phyloP scores from a whole-genome alignment of 2,329 filamentous ascomycete genomes.

The Phialophora macrospora region DNA sequence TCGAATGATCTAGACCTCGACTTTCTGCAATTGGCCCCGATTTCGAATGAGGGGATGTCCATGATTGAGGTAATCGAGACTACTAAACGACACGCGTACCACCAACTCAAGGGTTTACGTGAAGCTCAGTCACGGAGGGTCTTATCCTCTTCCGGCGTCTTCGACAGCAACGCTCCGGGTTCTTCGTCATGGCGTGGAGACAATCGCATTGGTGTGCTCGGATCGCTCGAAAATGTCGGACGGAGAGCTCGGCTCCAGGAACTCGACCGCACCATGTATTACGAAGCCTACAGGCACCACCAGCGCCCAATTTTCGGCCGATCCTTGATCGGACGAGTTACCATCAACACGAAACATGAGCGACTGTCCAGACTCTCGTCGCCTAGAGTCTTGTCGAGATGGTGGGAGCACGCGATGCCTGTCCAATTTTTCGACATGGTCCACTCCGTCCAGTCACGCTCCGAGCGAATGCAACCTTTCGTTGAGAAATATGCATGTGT shows the following conservation, averaged over 20 bases:
- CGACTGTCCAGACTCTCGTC: conserved; percentile 66
- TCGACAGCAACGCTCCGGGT: conserved; percentile 41
- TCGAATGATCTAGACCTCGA: conserved; percentile 71
- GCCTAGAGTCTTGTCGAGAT: conserved; percentile 54
- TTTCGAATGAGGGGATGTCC: conserved; percentile 70
- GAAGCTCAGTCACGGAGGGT: conserved; percentile 68
- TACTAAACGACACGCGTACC: conserved; percentile 71
- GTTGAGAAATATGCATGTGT: conserved; percentile 91
- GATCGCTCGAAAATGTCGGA: conserved; percentile 72
- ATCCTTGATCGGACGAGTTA: conserved; percentile 75
- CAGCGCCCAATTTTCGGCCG: conserved; percentile 81
- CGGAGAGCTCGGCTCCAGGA: conserved; percentile 75
- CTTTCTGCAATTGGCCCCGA: conserved; percentile 79
- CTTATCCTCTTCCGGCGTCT: conserved; percentile 3
- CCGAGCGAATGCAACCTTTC: conserved; percentile 71
- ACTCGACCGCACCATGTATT: conserved; percentile 77
- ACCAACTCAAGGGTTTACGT: conserved; percentile 70
- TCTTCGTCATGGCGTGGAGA: conserved; percentile 32
- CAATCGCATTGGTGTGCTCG: conserved; percentile 63
- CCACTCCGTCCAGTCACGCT: conserved; percentile 74
- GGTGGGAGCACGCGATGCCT: conserved; percentile 29
- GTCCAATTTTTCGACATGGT: conserved; percentile 67
- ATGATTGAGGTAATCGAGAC: conserved; percentile 57
- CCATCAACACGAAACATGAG: conserved; percentile 64
- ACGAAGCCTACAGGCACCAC: conserved; percentile 80